A percentile compares a stretch with the other conserved stretches of the same genome.
Evolutionary conservation across 345 rosid species (phyloP).

Genomic region (Populus simonii): DNA sequence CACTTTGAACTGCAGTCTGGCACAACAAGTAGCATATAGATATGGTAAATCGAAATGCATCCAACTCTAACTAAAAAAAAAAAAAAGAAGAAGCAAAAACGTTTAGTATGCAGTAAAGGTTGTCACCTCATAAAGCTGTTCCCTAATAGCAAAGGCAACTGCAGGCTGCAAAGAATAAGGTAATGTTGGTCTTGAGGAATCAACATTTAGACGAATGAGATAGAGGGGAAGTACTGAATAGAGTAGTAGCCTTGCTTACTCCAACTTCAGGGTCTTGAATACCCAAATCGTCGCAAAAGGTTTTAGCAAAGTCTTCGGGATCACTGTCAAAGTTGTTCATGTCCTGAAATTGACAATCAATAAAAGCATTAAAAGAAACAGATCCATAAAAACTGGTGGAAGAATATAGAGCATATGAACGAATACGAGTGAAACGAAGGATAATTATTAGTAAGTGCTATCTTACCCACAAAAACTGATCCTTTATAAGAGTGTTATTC

Average conservation of each 20-base stretch:
- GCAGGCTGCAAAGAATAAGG: constrained; percentile 64
- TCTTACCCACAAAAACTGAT: constrained; percentile 87
- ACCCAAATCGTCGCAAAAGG: constrained; percentile 78
- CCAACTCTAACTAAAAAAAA: not conserved
- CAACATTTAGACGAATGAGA: not conserved
- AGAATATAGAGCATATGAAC: not conserved
- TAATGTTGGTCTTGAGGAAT: not conserved
- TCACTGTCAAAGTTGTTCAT: constrained; percentile 89
- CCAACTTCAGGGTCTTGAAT: constrained; percentile 94
- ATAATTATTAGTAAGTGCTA: not conserved
- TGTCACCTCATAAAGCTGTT: constrained; percentile 86
- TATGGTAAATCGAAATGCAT: not conserved
- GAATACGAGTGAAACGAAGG: not conserved
- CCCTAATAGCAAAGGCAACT: constrained; percentile 89
- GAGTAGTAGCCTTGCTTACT: constrained; percentile 40
- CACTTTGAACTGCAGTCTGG: constrained; percentile 83
- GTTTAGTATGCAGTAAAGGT: not conserved
- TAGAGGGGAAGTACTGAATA: not conserved
- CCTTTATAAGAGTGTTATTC: constrained; percentile 82
- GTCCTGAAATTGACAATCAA: constrained; percentile 46
- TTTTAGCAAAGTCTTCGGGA: constrained; percentile 88
- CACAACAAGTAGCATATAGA: constrained; percentile 11
- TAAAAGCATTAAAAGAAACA: not conserved
- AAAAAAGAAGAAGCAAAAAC: not conserved
- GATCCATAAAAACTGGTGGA: not conserved